Evolutionary conservation across 2,329 filamentous ascomycete species (phyloP).

Genomic region (Arthroderma sp.): DNA sequence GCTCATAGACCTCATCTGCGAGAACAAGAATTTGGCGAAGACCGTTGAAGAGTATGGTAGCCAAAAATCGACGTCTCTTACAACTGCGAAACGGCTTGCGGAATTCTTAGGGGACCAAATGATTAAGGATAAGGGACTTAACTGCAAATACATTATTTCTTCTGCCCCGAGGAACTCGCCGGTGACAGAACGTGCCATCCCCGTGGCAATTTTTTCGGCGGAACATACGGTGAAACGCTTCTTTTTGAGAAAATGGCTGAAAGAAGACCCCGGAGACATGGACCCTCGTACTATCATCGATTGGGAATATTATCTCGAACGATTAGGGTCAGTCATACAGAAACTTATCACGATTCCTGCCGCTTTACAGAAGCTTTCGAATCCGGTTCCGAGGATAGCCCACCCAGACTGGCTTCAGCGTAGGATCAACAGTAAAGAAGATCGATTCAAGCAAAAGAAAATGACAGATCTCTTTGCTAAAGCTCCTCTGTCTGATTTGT

Average conservation of each 20-base stretch:
- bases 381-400: conserved; percentile 82
- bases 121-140: conserved; percentile 97
- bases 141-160: conserved; percentile 99
- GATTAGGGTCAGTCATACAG: conserved; percentile 91
- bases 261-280: conserved; percentile 80
- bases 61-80: conserved; percentile 99
- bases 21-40: conserved; percentile 97
- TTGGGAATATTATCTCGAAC: conserved; percentile 95
- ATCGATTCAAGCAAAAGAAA: conserved; percentile 97
- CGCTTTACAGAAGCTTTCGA: conserved; percentile 84
- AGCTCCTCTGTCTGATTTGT: conserved; percentile 54
- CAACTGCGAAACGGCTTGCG: conserved; percentile 82
- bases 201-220: conserved; percentile 92
- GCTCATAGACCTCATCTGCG: conserved; percentile 97
- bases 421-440: conserved; percentile 86
- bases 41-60: conserved; percentile 88
- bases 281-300: conserved; percentile 83
- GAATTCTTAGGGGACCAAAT: conserved; percentile 97
- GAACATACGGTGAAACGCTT: conserved; percentile 75
- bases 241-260: conserved; percentile 90
- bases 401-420: conserved; percentile 96
- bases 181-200: conserved; percentile 86
- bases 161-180: conserved; percentile 73
- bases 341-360: conserved; percentile 98
- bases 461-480: conserved; percentile 78